A percentile compares a stretch with the other conserved stretches of the same genome.
Evolutionary conservation across 1,284 basidiomycete genomes (phyloP).

Genomic region (Inonotus hispidus): DNA sequence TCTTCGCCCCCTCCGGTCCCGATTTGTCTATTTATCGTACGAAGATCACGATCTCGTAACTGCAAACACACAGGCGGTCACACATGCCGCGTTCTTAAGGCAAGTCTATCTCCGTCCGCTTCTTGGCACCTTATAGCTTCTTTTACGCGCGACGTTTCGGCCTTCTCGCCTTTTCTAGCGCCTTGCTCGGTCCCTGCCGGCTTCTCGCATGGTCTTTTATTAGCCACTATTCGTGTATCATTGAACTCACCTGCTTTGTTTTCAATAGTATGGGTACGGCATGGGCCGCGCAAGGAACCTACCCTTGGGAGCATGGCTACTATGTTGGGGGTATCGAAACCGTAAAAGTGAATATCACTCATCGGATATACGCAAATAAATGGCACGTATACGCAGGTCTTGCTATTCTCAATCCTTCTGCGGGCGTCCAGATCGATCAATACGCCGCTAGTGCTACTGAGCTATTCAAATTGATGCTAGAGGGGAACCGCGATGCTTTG

Average conservation of each 20-base stretch:
- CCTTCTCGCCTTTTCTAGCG: conserved; percentile 1
- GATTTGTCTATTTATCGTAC: conserved; percentile 90
- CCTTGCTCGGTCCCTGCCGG: neutral
- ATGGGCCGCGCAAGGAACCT: conserved; percentile 74
- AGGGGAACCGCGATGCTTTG: conserved; percentile 64
- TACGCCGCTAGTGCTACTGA: conserved; percentile 84
- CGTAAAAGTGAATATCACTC: conserved; percentile 95
- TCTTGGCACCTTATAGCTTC: conserved; percentile 2
- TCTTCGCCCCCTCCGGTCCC: conserved; percentile 76
- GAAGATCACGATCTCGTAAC: conserved; percentile 96
- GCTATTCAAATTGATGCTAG: conserved; percentile 94
- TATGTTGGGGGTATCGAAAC: conserved; percentile 99
- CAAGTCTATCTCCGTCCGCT: conserved; percentile 28
- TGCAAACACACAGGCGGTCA: conserved; percentile 97
- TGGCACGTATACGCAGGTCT: conserved; percentile 99
- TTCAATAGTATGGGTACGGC: conserved; percentile 89
- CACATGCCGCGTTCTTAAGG: conserved; percentile 96
- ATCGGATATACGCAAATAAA: conserved; percentile 94
- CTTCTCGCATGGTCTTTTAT: neutral
- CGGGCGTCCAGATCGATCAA: conserved; percentile 84
- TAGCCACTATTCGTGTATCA: conserved; percentile 2
- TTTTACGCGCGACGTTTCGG: conserved; percentile 5
- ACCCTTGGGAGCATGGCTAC: conserved; percentile 93
- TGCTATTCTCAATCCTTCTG: conserved; percentile 94
- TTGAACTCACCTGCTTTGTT: neutral